Conservation (phyloP, 2,329 filamentous ascomycete species). For the Microsporum audouinii region DNA sequence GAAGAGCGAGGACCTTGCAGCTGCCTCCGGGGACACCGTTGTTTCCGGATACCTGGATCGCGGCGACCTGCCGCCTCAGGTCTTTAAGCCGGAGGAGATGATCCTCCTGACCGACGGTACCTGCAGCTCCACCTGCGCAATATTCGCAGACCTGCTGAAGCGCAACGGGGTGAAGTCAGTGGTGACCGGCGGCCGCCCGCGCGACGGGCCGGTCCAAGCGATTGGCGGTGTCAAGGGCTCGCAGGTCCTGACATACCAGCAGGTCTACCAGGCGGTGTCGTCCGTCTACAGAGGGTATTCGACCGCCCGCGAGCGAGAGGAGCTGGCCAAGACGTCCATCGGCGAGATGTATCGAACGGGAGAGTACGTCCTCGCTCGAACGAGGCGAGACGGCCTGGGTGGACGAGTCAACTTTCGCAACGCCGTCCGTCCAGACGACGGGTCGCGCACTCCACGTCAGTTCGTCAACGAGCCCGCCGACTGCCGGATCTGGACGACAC, state of each 20-base stretch:
- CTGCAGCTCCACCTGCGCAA: slow-evolving; percentile 50
- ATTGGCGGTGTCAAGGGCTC: slow-evolving; percentile 55
- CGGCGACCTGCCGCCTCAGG: slow-evolving; percentile 16
- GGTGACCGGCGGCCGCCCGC: slow-evolving; percentile 49
- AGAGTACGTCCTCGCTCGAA: slow-evolving; percentile 11
- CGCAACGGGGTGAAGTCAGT: slow-evolving; percentile 46
- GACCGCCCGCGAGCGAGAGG: slow-evolving; percentile 7
- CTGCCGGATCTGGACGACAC: slow-evolving; percentile 50
- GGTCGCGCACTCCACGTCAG: slow-evolving; percentile 41
- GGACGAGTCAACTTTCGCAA: slow-evolving; percentile 37
- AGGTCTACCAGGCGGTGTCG: slow-evolving; percentile 15
- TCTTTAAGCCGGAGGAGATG: slow-evolving; percentile 27
- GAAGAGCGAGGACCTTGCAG: slow-evolving; percentile 19
- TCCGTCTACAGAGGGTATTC: slow-evolving; percentile 1
- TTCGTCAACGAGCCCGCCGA: slow-evolving; percentile 51
- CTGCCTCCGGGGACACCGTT: slow-evolving; percentile 17
- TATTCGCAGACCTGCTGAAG: slow-evolving; percentile 47
- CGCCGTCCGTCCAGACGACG: slow-evolving; percentile 35
- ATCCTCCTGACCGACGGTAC: slow-evolving; percentile 43
- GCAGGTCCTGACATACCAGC: slow-evolving; percentile 20
- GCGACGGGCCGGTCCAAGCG: slow-evolving; percentile 46
- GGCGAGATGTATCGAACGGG: slow-evolving; percentile 12
- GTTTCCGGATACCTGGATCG: slow-evolving; percentile 24
- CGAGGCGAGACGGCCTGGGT: slow-evolving; percentile 13
- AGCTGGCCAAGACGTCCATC: slow-evolving; percentile 10